phyloP scores from a whole-genome alignment of 768 basidiomycete species.

The Phlebiopsis flavidoalba region DNA sequence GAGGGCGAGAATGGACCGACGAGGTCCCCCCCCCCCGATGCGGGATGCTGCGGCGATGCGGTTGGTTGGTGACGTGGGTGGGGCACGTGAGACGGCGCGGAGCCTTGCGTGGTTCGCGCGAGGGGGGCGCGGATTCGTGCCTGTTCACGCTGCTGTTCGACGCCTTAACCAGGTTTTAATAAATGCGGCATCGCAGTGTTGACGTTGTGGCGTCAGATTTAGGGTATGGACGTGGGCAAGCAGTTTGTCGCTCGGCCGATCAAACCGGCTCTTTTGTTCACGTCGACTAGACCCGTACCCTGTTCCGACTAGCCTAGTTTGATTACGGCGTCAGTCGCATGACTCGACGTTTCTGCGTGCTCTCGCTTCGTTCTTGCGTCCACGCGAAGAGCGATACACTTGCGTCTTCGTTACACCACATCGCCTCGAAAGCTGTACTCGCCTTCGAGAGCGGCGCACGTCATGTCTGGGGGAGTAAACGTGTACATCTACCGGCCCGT shows the following conservation, averaged over 20 bases:
- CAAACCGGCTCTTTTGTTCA: too few relatives aligned
- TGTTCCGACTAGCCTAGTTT: too few relatives aligned
- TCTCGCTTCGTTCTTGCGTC: slow-evolving; percentile 93
- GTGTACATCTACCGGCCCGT: slow-evolving; percentile 78
- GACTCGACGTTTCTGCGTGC: slow-evolving; percentile 79
- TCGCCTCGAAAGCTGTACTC: slow-evolving; percentile 49
- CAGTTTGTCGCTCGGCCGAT: slow-evolving; percentile 49
- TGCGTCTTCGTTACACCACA: slow-evolving; percentile 84
- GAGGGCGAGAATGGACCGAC: slow-evolving; percentile 89
- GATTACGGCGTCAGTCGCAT: slow-evolving; percentile 73
- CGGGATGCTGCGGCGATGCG: slow-evolving; percentile 61
- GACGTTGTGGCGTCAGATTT: slow-evolving; percentile 55
- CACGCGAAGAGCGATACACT: slow-evolving; percentile 83
- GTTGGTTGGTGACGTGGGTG: slow-evolving; percentile 69
- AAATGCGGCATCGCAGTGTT: slow-evolving; percentile 16
- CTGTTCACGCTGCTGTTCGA: slow-evolving; percentile 61
- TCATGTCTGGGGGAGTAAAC: slow-evolving; percentile 72
- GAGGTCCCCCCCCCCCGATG: slow-evolving; percentile 87
- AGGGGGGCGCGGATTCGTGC: slow-evolving; percentile 28
- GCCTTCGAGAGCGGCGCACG: slow-evolving; percentile 79
- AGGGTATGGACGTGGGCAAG: slow-evolving; percentile 77
- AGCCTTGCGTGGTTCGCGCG: slow-evolving; percentile 37
- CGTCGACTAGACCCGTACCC: too few relatives aligned
- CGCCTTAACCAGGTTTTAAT: slow-evolving; percentile 67
- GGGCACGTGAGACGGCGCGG: slow-evolving; percentile 40